phyloP scores from a whole-genome alignment of 2,329 filamentous ascomycete species.

The Hymenoscyphus occultus region DNA sequence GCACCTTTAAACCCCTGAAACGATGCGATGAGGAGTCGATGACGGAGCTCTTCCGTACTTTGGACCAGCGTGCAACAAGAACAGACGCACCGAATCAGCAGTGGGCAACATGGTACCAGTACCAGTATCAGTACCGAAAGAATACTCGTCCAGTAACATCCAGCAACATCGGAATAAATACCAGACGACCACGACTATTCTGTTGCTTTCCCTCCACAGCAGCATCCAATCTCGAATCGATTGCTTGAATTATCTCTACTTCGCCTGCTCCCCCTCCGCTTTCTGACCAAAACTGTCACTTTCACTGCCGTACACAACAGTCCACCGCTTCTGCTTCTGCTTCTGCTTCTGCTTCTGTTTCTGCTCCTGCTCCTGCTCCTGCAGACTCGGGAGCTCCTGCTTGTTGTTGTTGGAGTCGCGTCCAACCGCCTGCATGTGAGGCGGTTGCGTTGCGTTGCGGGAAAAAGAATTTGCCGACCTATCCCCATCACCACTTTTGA shows the following conservation, averaged over 20 bases:
- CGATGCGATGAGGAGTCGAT: conserved; percentile 1
- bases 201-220: background rate
- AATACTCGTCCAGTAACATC: too few species aligned
- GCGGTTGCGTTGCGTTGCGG: background rate
- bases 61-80: background rate
- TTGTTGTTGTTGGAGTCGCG: background rate
- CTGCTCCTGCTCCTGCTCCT: background rate
- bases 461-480: background rate
- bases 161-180: background rate
- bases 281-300: background rate
- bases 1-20: background rate
- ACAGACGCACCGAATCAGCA: background rate
- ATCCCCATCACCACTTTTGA: background rate
- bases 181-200: background rate
- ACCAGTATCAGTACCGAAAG: background rate
- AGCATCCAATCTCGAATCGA: background rate
- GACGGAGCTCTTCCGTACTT: background rate
- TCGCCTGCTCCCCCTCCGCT: background rate
- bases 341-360: too few species aligned
- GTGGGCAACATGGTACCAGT: background rate
- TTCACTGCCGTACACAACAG: background rate
- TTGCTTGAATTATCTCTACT: background rate
- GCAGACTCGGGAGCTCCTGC: conserved; percentile 1
- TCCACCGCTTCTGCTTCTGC: background rate
- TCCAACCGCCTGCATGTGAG: background rate